Conservation (phyloP, 768 basidiomycete genomes). For the Auricularia heimuer region DNA sequence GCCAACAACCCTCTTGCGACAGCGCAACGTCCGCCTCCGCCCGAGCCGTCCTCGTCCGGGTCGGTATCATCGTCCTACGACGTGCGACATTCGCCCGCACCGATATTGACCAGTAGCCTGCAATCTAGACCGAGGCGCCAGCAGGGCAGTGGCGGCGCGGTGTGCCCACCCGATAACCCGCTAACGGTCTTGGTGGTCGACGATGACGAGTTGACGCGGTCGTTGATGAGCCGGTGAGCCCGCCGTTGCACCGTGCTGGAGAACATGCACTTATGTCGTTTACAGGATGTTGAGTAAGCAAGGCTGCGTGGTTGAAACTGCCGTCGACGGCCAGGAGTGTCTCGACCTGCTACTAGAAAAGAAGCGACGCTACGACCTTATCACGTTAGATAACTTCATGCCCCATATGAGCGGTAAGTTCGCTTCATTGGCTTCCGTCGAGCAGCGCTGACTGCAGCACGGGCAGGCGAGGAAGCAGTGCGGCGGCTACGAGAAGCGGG, state of each 20-base stretch:
- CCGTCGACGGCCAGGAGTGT: constrained; percentile 28
- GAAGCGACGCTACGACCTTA: constrained; percentile 21
- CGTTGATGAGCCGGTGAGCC: not conserved
- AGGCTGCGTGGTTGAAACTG: constrained; percentile 27
- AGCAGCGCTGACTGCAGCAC: constrained; percentile 14
- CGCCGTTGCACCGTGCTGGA: not conserved
- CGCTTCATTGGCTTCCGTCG: constrained; percentile 1
- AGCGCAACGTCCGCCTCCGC: not conserved
- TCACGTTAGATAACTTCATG: constrained; percentile 32
- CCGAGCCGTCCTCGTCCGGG: constrained; percentile 3
- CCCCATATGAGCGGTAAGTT: constrained; percentile 6
- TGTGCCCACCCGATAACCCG: constrained; percentile 9
- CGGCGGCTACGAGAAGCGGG: constrained; percentile 21
- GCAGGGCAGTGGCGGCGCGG: constrained; percentile 4
- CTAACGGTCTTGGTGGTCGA: constrained; percentile 23
- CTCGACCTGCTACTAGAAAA: constrained; percentile 25
- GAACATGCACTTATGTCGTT: constrained; percentile 10
- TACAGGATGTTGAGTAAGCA: constrained; percentile 25
- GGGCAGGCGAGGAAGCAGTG: constrained; percentile 30
- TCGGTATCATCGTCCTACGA: constrained; percentile 2
- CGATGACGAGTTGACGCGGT: constrained; percentile 29
- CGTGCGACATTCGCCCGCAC: not conserved
- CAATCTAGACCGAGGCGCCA: constrained; percentile 6
- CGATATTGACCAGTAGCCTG: not conserved
- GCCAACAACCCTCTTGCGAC: constrained; percentile 3